These are phyloP conservation scores for Simmondsia chinensis DNA, from an alignment of 148 eudicot genomes.

Conservation along the genomic window DNA sequence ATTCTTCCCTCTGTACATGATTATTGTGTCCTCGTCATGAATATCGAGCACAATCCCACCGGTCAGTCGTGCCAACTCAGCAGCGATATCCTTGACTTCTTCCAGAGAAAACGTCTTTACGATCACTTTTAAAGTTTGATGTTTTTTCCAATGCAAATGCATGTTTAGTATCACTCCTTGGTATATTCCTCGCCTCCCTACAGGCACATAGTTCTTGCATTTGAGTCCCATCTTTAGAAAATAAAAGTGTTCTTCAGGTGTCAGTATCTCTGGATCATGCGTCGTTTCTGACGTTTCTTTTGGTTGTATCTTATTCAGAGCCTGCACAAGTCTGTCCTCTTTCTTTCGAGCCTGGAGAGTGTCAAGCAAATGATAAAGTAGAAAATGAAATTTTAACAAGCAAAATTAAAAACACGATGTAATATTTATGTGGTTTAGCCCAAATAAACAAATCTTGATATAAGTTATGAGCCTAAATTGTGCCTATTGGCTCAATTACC, in stretches of 20 bases:
- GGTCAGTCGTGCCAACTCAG: constrained; percentile 75
- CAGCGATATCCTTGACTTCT: constrained; percentile 88
- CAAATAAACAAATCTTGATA: no score
- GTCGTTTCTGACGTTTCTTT: constrained; percentile 74
- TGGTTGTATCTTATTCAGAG: constrained; percentile 75
- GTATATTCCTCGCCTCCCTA: constrained; percentile 87
- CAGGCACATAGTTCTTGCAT: constrained; percentile 84
- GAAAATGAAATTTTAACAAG: no score
- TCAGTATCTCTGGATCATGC: constrained; percentile 93
- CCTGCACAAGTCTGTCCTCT: constrained; percentile 64
- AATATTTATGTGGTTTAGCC: no score
- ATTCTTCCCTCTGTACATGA: constrained; percentile 96
- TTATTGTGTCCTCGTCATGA: constrained; percentile 71
- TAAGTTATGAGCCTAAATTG: no score
- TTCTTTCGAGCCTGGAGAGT: constrained; percentile 66
- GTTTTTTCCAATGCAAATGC: constrained; percentile 99
- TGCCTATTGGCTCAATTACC: no score
- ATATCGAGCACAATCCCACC: constrained; percentile 95
- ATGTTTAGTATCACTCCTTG: constrained; percentile 92
- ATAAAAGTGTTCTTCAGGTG: constrained; percentile 97
- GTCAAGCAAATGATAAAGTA: no score
- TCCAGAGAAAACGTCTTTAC: constrained; percentile 81
- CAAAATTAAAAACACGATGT: no score
- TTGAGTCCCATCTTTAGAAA: constrained; percentile 89
- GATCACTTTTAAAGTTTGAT: constrained; percentile 80